A percentile compares a stretch with the other conserved stretches of the same genome.
These are phyloP conservation scores for Hydnomerulius pinastri DNA, from an alignment of 768 basidiomycete species.

Conservation along the genomic window DNA sequence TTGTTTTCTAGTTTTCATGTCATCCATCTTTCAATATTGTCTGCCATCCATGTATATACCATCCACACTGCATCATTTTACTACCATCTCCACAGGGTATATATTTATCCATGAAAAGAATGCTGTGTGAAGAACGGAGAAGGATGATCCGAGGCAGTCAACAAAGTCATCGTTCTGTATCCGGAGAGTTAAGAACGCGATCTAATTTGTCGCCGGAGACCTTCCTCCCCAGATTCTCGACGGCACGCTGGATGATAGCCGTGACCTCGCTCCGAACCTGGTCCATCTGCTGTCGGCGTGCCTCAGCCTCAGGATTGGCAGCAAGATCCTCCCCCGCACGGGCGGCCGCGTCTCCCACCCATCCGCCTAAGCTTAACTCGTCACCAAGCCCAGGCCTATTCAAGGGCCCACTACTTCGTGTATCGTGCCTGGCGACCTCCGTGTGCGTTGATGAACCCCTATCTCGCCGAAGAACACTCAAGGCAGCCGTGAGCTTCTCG, in stretches of 20 bases:
- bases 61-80: not conserved
- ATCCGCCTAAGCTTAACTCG: conserved; percentile 3
- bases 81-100: not conserved
- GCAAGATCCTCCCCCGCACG: conserved; percentile 7
- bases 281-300: conserved; percentile 31
- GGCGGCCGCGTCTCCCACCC: conserved; percentile 13
- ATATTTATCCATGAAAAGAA: not conserved
- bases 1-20: conserved; percentile 15
- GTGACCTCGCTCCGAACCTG: conserved; percentile 56
- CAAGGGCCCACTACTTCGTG: not conserved
- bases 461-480: conserved; percentile 10
- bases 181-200: not conserved
- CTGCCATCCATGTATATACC: not conserved
- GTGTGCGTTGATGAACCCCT: not conserved
- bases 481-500: conserved; percentile 33
- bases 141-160: not conserved
- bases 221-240: conserved; percentile 53
- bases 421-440: not conserved
- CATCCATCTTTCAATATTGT: conserved; percentile 5
- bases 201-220: conserved; percentile 44
- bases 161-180: not conserved
- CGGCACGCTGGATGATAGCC: conserved; percentile 50
- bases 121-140: not conserved
- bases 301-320: conserved; percentile 5
- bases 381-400: not conserved